Evolutionary conservation across 305 asterid species (phyloP).

Genomic region (Fraxinus platypoda): DNA sequence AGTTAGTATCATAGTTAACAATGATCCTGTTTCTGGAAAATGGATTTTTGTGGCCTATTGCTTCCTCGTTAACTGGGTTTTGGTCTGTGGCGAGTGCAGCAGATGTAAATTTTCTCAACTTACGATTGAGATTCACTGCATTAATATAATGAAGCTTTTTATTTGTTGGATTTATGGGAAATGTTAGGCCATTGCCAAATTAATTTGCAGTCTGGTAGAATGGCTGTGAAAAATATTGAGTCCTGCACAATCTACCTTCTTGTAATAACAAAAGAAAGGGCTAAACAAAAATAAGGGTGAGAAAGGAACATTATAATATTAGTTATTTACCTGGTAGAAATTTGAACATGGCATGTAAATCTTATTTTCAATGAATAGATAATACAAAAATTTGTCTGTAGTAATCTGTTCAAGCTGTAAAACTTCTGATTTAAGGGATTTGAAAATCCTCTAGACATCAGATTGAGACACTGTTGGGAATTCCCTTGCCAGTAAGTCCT

Average conservation of each 20-base stretch:
- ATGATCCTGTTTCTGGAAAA: not conserved
- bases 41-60: not conserved
- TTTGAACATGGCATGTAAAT: not conserved
- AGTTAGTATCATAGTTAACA: not conserved
- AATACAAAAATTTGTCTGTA: not conserved
- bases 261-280: not conserved
- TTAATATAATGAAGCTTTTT: not conserved
- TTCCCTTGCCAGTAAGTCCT: conserved; percentile 51
- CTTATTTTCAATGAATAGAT: not conserved
- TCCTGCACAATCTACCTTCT: not conserved
- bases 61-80: not conserved
- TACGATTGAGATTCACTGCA: not conserved
- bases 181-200: not conserved
- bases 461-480: conserved; percentile 48
- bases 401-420: not conserved
- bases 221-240: not conserved
- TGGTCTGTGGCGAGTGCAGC: not conserved
- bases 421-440: not conserved
- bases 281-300: not conserved
- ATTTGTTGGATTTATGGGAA: not conserved
- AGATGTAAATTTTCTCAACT: not conserved
- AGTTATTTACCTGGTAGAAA: not conserved
- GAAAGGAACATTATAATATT: not conserved
- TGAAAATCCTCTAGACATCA: conserved; percentile 18
- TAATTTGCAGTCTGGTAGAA: not conserved